phyloP scores from a whole-genome alignment of 2,329 filamentous ascomycete species.

The Beauveria sp. region DNA sequence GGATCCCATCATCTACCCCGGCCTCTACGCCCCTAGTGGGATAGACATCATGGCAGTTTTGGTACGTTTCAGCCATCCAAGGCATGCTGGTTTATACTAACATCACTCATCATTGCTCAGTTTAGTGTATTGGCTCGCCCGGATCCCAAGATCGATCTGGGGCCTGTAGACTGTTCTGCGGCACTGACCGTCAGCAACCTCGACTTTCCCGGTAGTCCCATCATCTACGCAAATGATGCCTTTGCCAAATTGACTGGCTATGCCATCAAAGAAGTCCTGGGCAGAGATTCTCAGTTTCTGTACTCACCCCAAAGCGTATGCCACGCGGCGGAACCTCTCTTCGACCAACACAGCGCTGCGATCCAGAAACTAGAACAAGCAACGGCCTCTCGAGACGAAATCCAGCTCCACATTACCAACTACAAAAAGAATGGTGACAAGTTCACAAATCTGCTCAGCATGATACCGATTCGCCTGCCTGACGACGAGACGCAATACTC shows the following conservation, averaged over 20 bases:
- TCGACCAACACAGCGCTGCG: constrained; percentile 39
- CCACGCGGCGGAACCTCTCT: not conserved
- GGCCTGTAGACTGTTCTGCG: constrained; percentile 76
- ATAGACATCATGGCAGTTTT: constrained; percentile 49
- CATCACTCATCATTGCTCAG: constrained; percentile 22
- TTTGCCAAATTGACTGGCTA: constrained; percentile 78
- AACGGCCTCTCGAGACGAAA: constrained; percentile 35
- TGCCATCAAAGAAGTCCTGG: constrained; percentile 62
- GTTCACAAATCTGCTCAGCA: constrained; percentile 78
- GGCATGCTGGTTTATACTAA: not conserved
- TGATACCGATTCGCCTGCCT: constrained; percentile 70
- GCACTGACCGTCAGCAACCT: constrained; percentile 79
- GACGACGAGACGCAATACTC: constrained; percentile 60
- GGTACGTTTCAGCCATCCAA: constrained; percentile 27
- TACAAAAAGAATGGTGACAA: constrained; percentile 72
- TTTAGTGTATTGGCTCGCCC: constrained; percentile 59
- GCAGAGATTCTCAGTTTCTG: constrained; percentile 77
- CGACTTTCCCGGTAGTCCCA: constrained; percentile 63
- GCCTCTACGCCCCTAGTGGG: constrained; percentile 47
- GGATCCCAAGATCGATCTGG: constrained; percentile 70
- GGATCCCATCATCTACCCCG: constrained; percentile 47
- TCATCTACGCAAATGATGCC: constrained; percentile 76
- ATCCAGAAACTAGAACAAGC: constrained; percentile 46
- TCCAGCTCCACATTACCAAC: constrained; percentile 57
- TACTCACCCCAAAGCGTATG: constrained; percentile 59